A percentile compares a stretch with the other conserved stretches of the same genome.
Conservation (phyloP, 805 yeast species). For the Candida incommunis region DNA sequence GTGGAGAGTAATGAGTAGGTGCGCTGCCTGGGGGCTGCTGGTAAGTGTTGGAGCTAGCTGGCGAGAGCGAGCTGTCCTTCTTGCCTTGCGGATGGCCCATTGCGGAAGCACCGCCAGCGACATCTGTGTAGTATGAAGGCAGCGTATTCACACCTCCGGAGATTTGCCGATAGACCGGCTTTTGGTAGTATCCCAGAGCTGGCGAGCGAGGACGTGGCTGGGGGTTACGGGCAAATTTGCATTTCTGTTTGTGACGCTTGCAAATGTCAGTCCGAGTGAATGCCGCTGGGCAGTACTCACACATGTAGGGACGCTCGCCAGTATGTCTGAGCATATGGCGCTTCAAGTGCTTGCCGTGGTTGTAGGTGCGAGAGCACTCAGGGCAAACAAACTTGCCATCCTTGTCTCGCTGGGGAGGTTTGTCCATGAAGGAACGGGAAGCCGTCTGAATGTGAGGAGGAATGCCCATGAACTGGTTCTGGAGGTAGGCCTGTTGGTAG, state of each 20-base stretch:
- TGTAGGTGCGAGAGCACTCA: constrained; percentile 77
- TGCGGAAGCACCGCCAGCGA: background rate
- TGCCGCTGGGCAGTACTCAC: constrained; percentile 52
- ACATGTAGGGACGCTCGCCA: constrained; percentile 85
- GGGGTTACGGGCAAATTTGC: constrained; percentile 7
- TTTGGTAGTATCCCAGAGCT: background rate
- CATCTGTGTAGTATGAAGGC: background rate
- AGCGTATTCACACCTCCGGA: background rate
- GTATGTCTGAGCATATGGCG: constrained; percentile 88
- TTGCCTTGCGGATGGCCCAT: background rate
- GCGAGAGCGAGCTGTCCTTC: background rate
- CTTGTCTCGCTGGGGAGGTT: constrained; percentile 1
- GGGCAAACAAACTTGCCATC: constrained; percentile 1
- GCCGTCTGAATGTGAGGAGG: background rate
- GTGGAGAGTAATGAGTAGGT: background rate
- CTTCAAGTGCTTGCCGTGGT: constrained; percentile 83
- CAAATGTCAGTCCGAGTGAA: constrained; percentile 65
- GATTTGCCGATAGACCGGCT: background rate
- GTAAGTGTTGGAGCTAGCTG: background rate
- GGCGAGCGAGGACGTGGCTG: background rate
- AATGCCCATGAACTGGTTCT: constrained; percentile 1
- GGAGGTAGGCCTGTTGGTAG: background rate
- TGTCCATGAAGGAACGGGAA: background rate
- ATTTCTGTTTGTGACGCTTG: constrained; percentile 41
- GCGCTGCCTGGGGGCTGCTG: background rate